These are phyloP conservation scores for Vanderwaltozyma tropicalis DNA, from an alignment of 805 yeast genomes.

Conservation along the genomic window DNA sequence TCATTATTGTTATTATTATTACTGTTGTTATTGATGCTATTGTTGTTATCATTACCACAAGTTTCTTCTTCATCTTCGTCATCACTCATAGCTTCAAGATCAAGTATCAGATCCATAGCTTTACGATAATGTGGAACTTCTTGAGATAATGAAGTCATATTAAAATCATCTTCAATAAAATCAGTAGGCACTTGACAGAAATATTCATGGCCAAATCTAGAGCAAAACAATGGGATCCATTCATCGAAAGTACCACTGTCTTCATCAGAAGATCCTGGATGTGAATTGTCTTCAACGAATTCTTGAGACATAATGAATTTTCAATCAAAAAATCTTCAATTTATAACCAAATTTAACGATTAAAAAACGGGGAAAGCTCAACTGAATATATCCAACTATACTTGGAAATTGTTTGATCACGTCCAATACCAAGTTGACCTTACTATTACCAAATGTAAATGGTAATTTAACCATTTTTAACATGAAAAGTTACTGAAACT, in stretches of 20 bases:
- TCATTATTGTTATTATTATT: slow-evolving; percentile 6
- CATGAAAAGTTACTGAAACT: no score
- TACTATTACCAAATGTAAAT: no score
- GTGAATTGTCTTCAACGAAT: slow-evolving; percentile 16
- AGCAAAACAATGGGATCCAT: slow-evolving; percentile 77
- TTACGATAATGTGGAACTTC: slow-evolving; percentile 86
- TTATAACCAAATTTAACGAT: no score
- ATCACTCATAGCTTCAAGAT: slow-evolving; percentile 50
- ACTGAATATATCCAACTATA: no score
- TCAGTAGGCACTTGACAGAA: slow-evolving; percentile 88
- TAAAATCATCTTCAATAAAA: slow-evolving; percentile 93
- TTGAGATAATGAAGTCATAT: slow-evolving; percentile 76
- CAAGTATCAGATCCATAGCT: slow-evolving; percentile 83
- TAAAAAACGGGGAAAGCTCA: no score
- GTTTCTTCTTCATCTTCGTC: slow-evolving; percentile 23
- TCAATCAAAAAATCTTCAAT: no score
- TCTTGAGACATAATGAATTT: slow-evolving; percentile 10
- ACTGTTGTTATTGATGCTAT: not conserved
- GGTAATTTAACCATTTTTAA: no score
- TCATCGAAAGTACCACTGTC: slow-evolving; percentile 38
- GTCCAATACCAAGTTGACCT: no score
- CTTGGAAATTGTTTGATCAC: no score
- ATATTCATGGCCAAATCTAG: slow-evolving; percentile 74
- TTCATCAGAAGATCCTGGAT: slow-evolving; percentile 15
- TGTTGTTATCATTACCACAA: slow-evolving; percentile 7